phyloP scores from a whole-genome alignment of 768 basidiomycete species.

The Gautieria morchelliformis region DNA sequence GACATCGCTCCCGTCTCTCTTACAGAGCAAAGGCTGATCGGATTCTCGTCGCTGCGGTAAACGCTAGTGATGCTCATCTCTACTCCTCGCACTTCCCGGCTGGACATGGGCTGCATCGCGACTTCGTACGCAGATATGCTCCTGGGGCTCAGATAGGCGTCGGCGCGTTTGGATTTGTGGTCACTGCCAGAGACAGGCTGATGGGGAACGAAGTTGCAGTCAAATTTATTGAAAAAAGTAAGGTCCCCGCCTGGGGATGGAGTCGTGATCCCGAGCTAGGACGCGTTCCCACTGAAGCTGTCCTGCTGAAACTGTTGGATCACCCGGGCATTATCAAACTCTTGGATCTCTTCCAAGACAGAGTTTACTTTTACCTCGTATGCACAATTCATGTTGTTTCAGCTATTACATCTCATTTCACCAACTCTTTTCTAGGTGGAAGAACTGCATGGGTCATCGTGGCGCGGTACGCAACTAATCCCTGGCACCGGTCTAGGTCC shows the following conservation, averaged over 20 bases:
- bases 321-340: constrained; percentile 81
- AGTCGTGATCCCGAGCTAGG: constrained; percentile 53
- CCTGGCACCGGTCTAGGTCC: background rate
- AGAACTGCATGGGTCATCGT: constrained; percentile 88
- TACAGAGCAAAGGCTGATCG: background rate
- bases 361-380: constrained; percentile 80
- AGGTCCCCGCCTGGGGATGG: constrained; percentile 43
- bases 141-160: constrained; percentile 76
- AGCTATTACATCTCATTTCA: background rate
- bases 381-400: constrained; percentile 18
- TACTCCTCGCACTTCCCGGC: constrained; percentile 48
- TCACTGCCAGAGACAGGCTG: constrained; percentile 62
- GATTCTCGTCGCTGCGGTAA: background rate
- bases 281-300: constrained; percentile 71
- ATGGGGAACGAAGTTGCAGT: constrained; percentile 72
- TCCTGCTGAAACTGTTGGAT: constrained; percentile 60
- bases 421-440: constrained; percentile 49
- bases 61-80: background rate
- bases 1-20: background rate
- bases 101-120: constrained; percentile 48
- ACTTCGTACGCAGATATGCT: constrained; percentile 50
- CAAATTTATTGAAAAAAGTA: constrained; percentile 86
- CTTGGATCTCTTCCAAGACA: constrained; percentile 78
- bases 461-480: constrained; percentile 32
- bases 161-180: constrained; percentile 93